Evolutionary conservation across 2,329 filamentous ascomycete species (phyloP).

Genomic region (Neoscytalidium dimidiatum): DNA sequence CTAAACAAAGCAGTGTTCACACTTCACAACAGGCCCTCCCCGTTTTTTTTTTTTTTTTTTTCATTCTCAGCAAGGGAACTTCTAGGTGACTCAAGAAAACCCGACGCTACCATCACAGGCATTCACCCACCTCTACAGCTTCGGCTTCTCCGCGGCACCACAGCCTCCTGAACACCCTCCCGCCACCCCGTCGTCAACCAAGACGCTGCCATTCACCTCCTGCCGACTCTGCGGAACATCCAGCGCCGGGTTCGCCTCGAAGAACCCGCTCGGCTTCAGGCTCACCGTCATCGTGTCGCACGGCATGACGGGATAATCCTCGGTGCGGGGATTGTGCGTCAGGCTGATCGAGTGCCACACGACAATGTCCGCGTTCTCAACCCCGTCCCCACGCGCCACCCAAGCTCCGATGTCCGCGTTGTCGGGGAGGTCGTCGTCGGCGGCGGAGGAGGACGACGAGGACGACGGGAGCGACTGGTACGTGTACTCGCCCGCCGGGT

Average conservation of each 20-base stretch:
- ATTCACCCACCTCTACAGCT: neutral
- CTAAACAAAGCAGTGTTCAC: too few relatives aligned
- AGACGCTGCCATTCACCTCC: neutral
- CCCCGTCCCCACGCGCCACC: neutral
- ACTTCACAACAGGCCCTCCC: too few relatives aligned
- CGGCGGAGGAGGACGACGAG: too few relatives aligned
- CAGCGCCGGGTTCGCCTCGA: neutral
- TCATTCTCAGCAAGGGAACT: too few relatives aligned
- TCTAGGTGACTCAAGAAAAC: too few relatives aligned
- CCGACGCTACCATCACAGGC: too few relatives aligned
- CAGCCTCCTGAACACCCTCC: neutral
- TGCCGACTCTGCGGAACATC: slow-evolving; percentile 7
- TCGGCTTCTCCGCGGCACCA: neutral
- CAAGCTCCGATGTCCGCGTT: slow-evolving; percentile 28
- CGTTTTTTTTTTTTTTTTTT: too few relatives aligned
- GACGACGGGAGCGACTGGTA: slow-evolving; percentile 30
- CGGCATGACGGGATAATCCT: slow-evolving; percentile 36
- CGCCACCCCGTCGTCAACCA: neutral
- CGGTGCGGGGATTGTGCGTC: slow-evolving; percentile 45
- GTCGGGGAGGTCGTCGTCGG: slow-evolving; percentile 8
- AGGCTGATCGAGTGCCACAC: slow-evolving; percentile 48
- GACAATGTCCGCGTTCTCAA: slow-evolving; percentile 39
- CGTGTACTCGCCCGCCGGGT: slow-evolving; percentile 28
- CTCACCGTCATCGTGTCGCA: slow-evolving; percentile 24
- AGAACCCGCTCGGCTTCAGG: slow-evolving; percentile 11